These are phyloP conservation scores for Saturnispora saitoi DNA, from an alignment of 805 yeast genomes.

Conservation along the genomic window DNA sequence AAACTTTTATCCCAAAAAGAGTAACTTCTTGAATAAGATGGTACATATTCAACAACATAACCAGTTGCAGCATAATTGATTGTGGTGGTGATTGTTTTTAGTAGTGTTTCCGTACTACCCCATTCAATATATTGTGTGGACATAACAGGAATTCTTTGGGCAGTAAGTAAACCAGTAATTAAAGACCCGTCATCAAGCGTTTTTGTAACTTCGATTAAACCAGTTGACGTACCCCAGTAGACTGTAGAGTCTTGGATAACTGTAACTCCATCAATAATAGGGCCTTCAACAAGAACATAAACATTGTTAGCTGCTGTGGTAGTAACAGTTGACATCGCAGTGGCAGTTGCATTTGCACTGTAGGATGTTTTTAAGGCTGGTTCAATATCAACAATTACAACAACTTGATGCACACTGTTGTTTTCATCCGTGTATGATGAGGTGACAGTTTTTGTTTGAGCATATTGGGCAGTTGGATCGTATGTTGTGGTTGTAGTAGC, in stretches of 20 bases:
- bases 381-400: neutral
- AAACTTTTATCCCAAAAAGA: slow-evolving; percentile 8
- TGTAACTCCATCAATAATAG: neutral
- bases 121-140: neutral
- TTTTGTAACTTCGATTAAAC: neutral
- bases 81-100: neutral
- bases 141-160: slow-evolving; percentile 1
- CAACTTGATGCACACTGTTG: neutral
- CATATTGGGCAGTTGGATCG: neutral
- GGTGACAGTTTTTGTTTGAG: neutral
- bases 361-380: neutral
- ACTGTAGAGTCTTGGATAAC: neutral
- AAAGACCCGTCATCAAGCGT: neutral
- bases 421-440: neutral
- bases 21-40: slow-evolving; percentile 5
- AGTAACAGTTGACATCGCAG: neutral
- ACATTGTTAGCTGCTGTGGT: neutral
- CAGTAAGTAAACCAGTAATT: neutral
- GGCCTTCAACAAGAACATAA: slow-evolving; percentile 1
- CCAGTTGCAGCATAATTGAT: neutral
- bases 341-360: neutral
- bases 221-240: neutral
- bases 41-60: slow-evolving; percentile 6
- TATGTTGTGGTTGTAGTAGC: neutral
- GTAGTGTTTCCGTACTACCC: neutral